These are phyloP conservation scores for Trametes versicolor DNA, from an alignment of 1,284 basidiomycete species.

Conservation along the genomic window DNA sequence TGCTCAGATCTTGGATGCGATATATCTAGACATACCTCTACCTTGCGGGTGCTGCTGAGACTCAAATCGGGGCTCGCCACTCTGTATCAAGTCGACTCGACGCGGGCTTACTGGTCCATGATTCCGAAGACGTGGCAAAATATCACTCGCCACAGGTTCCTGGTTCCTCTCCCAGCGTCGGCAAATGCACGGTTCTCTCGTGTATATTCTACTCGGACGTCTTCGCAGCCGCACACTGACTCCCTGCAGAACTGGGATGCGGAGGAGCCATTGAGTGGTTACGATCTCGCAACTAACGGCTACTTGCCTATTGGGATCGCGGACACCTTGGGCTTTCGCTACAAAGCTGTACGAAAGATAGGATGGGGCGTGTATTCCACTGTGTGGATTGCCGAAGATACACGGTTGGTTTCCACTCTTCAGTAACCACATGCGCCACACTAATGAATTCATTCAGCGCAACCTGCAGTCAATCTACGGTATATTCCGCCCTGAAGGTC, in stretches of 20 bases:
- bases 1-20: no score
- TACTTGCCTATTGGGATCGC: constrained; percentile 9
- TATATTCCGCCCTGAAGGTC: constrained; percentile 6
- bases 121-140: neutral
- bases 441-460: neutral
- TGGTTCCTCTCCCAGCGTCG: neutral
- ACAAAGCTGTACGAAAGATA: constrained; percentile 3
- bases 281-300: neutral
- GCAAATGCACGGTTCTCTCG: neutral
- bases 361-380: constrained; percentile 14
- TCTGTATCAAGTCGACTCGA: no score
- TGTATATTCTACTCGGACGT: neutral
- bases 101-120: no score
- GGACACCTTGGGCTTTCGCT: constrained; percentile 1
- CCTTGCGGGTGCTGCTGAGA: no score
- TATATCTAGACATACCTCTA: no score
- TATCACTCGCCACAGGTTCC: neutral
- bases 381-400: constrained; percentile 10
- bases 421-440: no score
- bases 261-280: constrained; percentile 7
- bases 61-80: no score
- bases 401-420: neutral
- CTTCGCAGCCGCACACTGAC: no score
- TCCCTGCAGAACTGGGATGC: constrained; percentile 3
- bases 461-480: neutral